phyloP scores from a whole-genome alignment of 2,329 filamentous ascomycete genomes.

The Arthrocladium fulminans region DNA sequence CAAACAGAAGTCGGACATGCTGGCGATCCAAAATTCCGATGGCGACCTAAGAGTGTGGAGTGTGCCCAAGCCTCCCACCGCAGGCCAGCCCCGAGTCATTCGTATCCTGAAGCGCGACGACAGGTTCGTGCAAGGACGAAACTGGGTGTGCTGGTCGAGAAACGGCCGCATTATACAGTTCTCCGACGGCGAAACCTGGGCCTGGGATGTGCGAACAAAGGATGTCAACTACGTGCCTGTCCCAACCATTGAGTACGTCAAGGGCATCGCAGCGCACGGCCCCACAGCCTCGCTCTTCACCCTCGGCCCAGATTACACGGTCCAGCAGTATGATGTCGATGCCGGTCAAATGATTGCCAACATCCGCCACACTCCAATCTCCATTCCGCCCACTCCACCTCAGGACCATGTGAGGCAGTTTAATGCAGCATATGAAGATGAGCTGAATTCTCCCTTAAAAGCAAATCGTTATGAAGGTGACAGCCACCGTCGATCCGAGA shows the following conservation, averaged over 20 bases:
- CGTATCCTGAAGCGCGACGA: conserved; percentile 70
- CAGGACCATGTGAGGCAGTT: conserved; percentile 54
- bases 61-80: conserved; percentile 68
- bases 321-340: conserved; percentile 93
- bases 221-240: conserved; percentile 84
- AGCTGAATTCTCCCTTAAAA: conserved; percentile 61
- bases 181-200: conserved; percentile 81
- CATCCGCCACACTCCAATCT: conserved; percentile 73
- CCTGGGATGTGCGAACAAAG: conserved; percentile 98
- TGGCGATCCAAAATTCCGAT: conserved; percentile 84
- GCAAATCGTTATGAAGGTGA: conserved; percentile 65
- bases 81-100: conserved; percentile 76
- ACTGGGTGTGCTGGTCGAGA: conserved; percentile 98
- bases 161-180: conserved; percentile 93
- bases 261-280: conserved; percentile 78
- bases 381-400: conserved; percentile 67
- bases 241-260: conserved; percentile 72
- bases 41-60: conserved; percentile 96
- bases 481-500: conserved; percentile 55
- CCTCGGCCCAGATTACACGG: conserved; percentile 73
- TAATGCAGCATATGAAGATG: conserved; percentile 58
- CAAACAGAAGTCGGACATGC: conserved; percentile 94
- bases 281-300: conserved; percentile 89
- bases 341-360: conserved; percentile 75
- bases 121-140: conserved; percentile 62